Conservation (phyloP, 352 stramenopile genomes). For the Globisporangium cylindrosporum region DNA sequence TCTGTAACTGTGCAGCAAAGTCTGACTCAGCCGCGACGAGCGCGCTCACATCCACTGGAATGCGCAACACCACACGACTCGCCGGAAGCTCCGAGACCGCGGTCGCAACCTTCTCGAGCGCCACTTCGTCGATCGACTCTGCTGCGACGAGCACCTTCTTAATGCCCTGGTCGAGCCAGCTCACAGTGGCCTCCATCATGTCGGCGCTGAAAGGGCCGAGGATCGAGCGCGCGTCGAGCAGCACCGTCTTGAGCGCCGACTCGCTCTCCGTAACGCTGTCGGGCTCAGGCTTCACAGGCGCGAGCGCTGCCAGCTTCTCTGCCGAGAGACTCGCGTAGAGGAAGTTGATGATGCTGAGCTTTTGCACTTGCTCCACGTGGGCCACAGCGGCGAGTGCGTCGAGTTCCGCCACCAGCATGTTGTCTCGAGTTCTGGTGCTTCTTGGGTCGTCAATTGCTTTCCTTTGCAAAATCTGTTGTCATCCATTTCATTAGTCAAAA, state of each 20-base stretch:
- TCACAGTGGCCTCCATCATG: slow-evolving; percentile 51
- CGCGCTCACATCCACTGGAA: slow-evolving; percentile 36
- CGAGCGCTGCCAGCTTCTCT: slow-evolving; percentile 29
- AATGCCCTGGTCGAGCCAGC: slow-evolving; percentile 68
- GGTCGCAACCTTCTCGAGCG: slow-evolving; percentile 44
- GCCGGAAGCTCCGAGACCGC: slow-evolving; percentile 67
- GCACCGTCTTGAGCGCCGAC: slow-evolving; percentile 33
- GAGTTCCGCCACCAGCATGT: slow-evolving; percentile 32
- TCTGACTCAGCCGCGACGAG: slow-evolving; percentile 17
- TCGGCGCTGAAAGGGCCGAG: slow-evolving; percentile 57
- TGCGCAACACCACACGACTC: slow-evolving; percentile 54
- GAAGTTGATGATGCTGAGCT: slow-evolving; percentile 47
- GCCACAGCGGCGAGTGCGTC: slow-evolving; percentile 6
- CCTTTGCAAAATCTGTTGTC: not conserved
- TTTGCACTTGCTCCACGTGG: slow-evolving; percentile 22
- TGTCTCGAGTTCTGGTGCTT: not conserved
- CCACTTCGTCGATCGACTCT: slow-evolving; percentile 37
- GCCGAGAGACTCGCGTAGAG: slow-evolving; percentile 34
- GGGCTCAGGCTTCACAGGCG: slow-evolving; percentile 13
- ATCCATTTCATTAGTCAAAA: not conserved
- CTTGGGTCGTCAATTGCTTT: slow-evolving; percentile 4
- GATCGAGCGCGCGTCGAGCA: slow-evolving; percentile 47
- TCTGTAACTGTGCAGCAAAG: slow-evolving; percentile 15
- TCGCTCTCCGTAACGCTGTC: slow-evolving; percentile 20
- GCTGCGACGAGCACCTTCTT: slow-evolving; percentile 54